A percentile compares a stretch with the other conserved stretches of the same genome.
These are phyloP conservation scores for Boeremia exigua DNA, from an alignment of 2,329 filamentous ascomycete genomes.

Conservation along the genomic window DNA sequence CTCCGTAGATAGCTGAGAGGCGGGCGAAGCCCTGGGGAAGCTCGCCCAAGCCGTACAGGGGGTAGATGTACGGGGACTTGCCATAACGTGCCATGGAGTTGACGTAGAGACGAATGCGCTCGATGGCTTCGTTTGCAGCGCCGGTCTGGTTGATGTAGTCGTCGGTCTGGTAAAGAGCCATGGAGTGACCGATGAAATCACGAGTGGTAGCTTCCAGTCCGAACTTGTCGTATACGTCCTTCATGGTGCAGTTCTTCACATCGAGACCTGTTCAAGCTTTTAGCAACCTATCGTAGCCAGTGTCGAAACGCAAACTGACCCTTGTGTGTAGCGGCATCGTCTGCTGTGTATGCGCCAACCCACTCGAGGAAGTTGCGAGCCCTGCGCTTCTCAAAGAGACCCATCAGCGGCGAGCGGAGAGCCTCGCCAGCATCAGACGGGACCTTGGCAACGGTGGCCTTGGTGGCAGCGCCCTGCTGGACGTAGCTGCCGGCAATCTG, in stretches of 20 bases:
- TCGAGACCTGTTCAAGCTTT: conserved; percentile 66
- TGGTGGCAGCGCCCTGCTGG: conserved; percentile 81
- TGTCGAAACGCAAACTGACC: conserved; percentile 60
- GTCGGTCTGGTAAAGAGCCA: conserved; percentile 94
- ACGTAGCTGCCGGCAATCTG: conserved; percentile 92
- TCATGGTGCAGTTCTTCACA: conserved; percentile 83
- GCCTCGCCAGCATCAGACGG: conserved; percentile 89
- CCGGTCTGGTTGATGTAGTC: conserved; percentile 79
- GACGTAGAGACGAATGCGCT: conserved; percentile 93
- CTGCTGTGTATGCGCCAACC: conserved; percentile 83
- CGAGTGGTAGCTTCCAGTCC: conserved; percentile 86
- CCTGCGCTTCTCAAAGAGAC: conserved; percentile 94
- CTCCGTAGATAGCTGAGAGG: conserved; percentile 96
- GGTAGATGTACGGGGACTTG: conserved; percentile 99
- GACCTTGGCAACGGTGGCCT: conserved; percentile 95
- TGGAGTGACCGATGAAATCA: conserved; percentile 97
- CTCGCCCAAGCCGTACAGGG: conserved; percentile 94
- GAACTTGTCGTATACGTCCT: conserved; percentile 99
- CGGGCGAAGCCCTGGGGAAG: conserved; percentile 97
- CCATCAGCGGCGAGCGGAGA: conserved; percentile 91
- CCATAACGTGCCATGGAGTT: conserved; percentile 98
- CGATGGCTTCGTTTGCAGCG: conserved; percentile 80
- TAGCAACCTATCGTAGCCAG: background rate
- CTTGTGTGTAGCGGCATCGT: conserved; percentile 86
- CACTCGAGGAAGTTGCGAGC: conserved; percentile 97